Conservation (phyloP, 257 asterid genomes). For the Nyctanthes arbortristis region DNA sequence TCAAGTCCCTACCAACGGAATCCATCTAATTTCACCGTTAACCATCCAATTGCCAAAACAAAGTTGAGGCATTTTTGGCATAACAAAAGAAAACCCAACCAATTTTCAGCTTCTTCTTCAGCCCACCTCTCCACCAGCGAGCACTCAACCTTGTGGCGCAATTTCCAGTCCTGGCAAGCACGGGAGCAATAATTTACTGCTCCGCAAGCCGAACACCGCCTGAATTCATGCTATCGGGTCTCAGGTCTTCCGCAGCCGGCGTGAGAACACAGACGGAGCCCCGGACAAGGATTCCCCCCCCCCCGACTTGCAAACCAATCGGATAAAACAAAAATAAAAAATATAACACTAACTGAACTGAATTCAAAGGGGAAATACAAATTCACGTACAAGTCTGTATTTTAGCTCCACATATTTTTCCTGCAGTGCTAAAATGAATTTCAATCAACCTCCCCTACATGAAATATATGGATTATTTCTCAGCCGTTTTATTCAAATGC, state of each 20-base stretch:
- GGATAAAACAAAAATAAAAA: constrained; percentile 19
- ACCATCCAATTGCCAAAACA: too few relatives aligned
- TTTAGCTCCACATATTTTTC: constrained; percentile 78
- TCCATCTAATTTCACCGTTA: background rate
- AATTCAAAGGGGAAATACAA: constrained; percentile 26
- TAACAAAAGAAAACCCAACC: too few relatives aligned
- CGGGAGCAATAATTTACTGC: constrained; percentile 27
- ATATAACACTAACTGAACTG: constrained; percentile 15
- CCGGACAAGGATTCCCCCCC: background rate
- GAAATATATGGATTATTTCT: constrained; percentile 26
- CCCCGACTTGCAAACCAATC: constrained; percentile 23
- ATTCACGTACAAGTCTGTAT: constrained; percentile 77
- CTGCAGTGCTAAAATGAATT: constrained; percentile 67
- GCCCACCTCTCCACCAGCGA: constrained; percentile 13
- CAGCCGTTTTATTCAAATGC: constrained; percentile 18
- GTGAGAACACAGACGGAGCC: constrained; percentile 19
- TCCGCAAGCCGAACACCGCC: constrained; percentile 19
- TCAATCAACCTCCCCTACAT: constrained; percentile 84
- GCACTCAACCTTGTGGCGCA: constrained; percentile 28
- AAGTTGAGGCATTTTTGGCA: too few relatives aligned
- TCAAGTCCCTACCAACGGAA: too few relatives aligned
- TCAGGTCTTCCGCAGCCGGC: constrained; percentile 19
- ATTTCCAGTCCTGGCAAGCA: constrained; percentile 30
- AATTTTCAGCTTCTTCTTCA: too few relatives aligned
- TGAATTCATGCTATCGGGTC: constrained; percentile 9